Evolutionary conservation across 83 land plant species (phyloP).

Genomic region (Picea mariana): DNA sequence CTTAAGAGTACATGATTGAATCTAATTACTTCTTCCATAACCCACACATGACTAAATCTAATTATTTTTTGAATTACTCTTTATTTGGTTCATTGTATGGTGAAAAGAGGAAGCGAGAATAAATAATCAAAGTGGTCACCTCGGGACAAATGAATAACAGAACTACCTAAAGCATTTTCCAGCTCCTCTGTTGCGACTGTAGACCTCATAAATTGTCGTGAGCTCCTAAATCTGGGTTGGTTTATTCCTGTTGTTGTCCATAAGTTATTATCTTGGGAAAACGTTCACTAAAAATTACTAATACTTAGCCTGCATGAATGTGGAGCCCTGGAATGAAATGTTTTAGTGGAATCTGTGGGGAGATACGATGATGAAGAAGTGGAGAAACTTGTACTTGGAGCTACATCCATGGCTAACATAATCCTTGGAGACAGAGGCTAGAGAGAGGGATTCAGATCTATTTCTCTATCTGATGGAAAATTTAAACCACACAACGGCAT

Average conservation of each 20-base stretch:
- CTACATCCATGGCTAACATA: neutral
- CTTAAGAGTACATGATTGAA: no score
- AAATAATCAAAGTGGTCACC: neutral
- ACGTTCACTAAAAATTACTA: neutral
- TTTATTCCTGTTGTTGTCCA: neutral
- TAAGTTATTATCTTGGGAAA: neutral
- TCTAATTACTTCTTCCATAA: no score
- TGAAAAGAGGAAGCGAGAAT: neutral
- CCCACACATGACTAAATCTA: no score
- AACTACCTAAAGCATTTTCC: neutral
- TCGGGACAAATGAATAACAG: neutral
- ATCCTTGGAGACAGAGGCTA: no score
- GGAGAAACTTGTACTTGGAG: neutral
- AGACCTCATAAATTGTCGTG: neutral
- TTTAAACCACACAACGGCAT: slow-evolving; percentile 5
- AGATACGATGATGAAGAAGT: neutral
- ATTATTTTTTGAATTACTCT: no score
- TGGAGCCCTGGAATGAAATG: neutral
- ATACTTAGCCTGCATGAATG: neutral
- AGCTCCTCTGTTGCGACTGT: neutral
- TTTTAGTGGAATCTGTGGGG: neutral
- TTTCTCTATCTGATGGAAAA: no score
- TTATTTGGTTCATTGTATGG: no score
- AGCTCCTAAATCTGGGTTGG: neutral
- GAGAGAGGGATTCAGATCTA: neutral